These are phyloP conservation scores for Nicotiana knightiana DNA, from an alignment of 257 asterid genomes.

Conservation along the genomic window DNA sequence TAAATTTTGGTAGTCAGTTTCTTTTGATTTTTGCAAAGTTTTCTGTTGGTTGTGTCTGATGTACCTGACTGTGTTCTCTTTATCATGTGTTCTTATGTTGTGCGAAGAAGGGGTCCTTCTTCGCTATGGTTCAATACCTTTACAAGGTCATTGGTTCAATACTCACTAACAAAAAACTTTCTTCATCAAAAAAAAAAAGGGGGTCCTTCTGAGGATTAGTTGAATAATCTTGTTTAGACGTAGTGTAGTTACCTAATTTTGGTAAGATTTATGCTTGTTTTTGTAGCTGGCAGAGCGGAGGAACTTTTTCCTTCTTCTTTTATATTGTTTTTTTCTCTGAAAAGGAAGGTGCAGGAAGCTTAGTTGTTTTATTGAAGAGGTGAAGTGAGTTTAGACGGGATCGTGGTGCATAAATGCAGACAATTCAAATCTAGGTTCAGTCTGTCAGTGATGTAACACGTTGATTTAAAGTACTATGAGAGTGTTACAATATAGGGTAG, in stretches of 20 bases:
- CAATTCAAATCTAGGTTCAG: not conserved
- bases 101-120: not conserved
- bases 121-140: too few species aligned
- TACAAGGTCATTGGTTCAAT: too few species aligned
- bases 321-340: not conserved
- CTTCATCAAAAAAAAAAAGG: too few species aligned
- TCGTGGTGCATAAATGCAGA: not conserved
- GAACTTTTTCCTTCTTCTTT: not conserved
- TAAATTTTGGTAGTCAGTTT: too few species aligned
- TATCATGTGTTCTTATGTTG: not conserved
- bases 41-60: not conserved
- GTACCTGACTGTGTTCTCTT: not conserved
- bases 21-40: not conserved
- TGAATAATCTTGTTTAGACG: not conserved
- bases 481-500: too few species aligned
- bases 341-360: slow-evolving; percentile 2
- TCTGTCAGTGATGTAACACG: not conserved
- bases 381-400: not conserved
- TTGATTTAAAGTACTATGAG: too few species aligned
- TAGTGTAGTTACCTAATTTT: not conserved
- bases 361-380: not conserved
- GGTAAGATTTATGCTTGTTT: not conserved
- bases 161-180: too few species aligned
- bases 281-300: not conserved
- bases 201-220: not conserved